Evolutionary conservation across 805 yeast genomes (phyloP), one percentile per base, ranked within the genome.

Genomic region (Brettanomyces bruxellensis): DNA sequence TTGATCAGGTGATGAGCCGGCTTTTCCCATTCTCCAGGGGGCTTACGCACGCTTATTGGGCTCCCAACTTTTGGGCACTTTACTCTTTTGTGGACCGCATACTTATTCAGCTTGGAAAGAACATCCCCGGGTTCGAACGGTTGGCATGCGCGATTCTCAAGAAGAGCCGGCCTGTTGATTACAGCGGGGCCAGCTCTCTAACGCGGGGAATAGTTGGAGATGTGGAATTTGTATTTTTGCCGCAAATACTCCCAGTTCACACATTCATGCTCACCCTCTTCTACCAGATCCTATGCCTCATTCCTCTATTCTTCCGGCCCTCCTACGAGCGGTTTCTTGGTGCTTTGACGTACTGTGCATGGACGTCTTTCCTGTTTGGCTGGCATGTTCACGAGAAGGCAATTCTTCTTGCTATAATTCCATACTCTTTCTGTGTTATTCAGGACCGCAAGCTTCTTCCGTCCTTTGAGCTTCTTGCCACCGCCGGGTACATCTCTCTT

Each of bases 301-400:
- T 85, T 3, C 96, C 95, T 1, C 58, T 82, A 5, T 68, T 86
- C 30, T 54, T 82, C 32, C 79, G 78, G 47, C 96, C 96, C 4
- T 79, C 81, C 2, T 86, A 75, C 60, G 79, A 79, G 51, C 72
- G 95, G 52, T 93, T 93, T 55, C 62, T 90, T 14, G 96, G 95
- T 0, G 78, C 90, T 1, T 66, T 93, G 55, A 83, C 96, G 0
- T 71, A 91, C 42, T 91, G 98, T 65, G 98, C 95, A 4, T 87
- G 79, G 66, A 81, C 96, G 0, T 85, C 96, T 2, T 93, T 86
- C 59, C 66, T 93, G 43, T 93, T 93, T 65, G 99, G 99, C 4
- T 93, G 98, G 97, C 98, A 93, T 59, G 99, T 93, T 24, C 99
- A 93, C 67, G 99, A 93, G 65, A 93, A 93, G 72, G 98, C 98